Conservation (phyloP, 768 basidiomycete species). For the Rhizopogon sp. region DNA sequence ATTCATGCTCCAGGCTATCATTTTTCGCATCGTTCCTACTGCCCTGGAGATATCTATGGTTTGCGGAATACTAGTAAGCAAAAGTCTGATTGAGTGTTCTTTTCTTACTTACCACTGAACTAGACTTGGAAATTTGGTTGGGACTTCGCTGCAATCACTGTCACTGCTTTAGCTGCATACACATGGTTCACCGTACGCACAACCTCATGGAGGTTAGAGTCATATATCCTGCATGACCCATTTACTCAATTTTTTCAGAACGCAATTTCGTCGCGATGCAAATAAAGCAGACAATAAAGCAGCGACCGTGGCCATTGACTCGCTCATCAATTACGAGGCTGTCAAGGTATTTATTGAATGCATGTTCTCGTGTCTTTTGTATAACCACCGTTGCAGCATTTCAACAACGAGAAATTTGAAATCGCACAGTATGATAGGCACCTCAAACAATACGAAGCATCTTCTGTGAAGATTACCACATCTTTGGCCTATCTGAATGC, state of each 20-base stretch:
- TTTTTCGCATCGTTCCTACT: slow-evolving; percentile 94
- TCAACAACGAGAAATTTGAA: slow-evolving; percentile 96
- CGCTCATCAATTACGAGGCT: slow-evolving; percentile 96
- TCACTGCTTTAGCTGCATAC: slow-evolving; percentile 80
- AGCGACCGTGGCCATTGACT: slow-evolving; percentile 90
- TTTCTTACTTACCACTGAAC: neutral
- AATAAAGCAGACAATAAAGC: slow-evolving; percentile 97
- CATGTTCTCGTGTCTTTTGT: neutral
- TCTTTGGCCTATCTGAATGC: slow-evolving; percentile 92
- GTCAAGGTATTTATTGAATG: slow-evolving; percentile 66
- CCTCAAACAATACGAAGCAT: slow-evolving; percentile 80
- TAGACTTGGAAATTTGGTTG: slow-evolving; percentile 97
- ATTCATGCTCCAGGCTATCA: slow-evolving; percentile 86
- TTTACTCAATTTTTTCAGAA: slow-evolving; percentile 40
- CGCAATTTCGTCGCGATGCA: slow-evolving; percentile 88
- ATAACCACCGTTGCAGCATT: slow-evolving; percentile 54
- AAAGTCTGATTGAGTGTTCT: neutral
- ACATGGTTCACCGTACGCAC: slow-evolving; percentile 97
- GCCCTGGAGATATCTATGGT: slow-evolving; percentile 96
- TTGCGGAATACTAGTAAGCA: slow-evolving; percentile 87
- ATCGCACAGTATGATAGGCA: slow-evolving; percentile 89
- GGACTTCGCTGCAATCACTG: slow-evolving; percentile 93
- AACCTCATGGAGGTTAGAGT: slow-evolving; percentile 85
- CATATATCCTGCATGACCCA: neutral
- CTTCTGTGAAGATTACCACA: slow-evolving; percentile 92